Evolutionary conservation across 257 asterid species (phyloP).

Genomic region (Henckelia pumila): DNA sequence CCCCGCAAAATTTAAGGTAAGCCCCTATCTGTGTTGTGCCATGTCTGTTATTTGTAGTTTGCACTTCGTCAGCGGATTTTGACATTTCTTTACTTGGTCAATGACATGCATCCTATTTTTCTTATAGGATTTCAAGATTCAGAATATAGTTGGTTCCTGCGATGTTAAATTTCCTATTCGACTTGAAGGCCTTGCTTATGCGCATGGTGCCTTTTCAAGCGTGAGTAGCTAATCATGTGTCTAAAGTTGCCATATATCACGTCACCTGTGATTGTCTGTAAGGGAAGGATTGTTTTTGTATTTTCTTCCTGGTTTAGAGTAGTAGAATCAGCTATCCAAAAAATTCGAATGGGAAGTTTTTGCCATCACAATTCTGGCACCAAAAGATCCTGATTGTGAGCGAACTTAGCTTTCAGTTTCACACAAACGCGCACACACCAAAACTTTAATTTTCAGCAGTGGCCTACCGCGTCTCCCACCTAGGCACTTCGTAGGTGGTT

Average conservation of each 20-base stretch:
- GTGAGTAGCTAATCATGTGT: conserved; percentile 19
- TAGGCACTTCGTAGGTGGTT: too few species aligned
- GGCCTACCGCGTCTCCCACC: too few species aligned
- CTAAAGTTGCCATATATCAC: background rate
- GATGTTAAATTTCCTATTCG: conserved; percentile 45
- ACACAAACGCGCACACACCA: too few species aligned
- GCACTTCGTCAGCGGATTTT: background rate
- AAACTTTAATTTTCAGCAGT: too few species aligned
- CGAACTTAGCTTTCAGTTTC: background rate
- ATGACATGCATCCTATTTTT: background rate
- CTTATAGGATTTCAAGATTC: conserved; percentile 41
- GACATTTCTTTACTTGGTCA: background rate
- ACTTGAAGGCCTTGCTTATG: conserved; percentile 34
- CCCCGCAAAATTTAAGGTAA: conserved; percentile 35
- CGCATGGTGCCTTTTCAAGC: conserved; percentile 34
- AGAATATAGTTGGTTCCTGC: conserved; percentile 43
- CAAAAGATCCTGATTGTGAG: background rate
- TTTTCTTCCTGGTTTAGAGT: too few species aligned
- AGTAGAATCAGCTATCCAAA: background rate
- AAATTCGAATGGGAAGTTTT: too few species aligned
- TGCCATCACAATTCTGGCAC: background rate
- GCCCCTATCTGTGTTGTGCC: background rate
- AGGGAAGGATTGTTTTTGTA: background rate
- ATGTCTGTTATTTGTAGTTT: too few species aligned
- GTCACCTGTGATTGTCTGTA: background rate